Evolutionary conservation across 2,329 filamentous ascomycete genomes (phyloP), one percentile per base, ranked within the genome.

Genomic region (Alternaria angustiovoidea): DNA sequence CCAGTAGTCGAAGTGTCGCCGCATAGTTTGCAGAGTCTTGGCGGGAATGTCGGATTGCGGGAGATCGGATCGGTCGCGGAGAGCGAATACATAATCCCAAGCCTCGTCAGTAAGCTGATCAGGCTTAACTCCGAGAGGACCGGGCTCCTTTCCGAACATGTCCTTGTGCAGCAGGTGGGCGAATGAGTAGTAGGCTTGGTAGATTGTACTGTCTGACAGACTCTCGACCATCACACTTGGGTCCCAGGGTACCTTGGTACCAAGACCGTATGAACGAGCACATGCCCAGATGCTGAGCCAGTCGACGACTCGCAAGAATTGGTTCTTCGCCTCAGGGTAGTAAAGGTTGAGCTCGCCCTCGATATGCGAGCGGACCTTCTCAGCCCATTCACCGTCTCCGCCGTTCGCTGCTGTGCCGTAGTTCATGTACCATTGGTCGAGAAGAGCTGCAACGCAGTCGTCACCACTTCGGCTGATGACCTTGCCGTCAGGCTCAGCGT

Each of bases 401-500:
- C 94, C 91, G 52, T 81, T 81, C 44, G 81, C 81, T 20, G 79
- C 76, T 18, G 79, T 80, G 63, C 95, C 95, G 74, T 99, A 99
- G 81, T 97, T 94, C 71, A 99, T 84, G 81, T 96, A 99, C 94
- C 95, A 99, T 81, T 99, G 95, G 71, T 97, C 94, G 75, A 98
- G 89, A 67, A 94, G 89, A 30, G 93, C 91, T 61, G 95, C 94
- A 59, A 97, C 93, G 77, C 95, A 98, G 69, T 96, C 92, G 74
- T 98, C 94, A 28, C 90, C 92, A 69, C 92, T 96, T 79, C 95
- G 87, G 75, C 91, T 94, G 62, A 96, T 88, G 67, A 98, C 95
- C 79, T 91, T 75, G 70, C 91, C 90, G 79, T 97, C 94, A 2
- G 95, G 95, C 79, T 99, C 95, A 12, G 92, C 93, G 76, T 98